phyloP scores from a whole-genome alignment of 2,329 filamentous ascomycete species.

The Davidsoniella virescens region DNA sequence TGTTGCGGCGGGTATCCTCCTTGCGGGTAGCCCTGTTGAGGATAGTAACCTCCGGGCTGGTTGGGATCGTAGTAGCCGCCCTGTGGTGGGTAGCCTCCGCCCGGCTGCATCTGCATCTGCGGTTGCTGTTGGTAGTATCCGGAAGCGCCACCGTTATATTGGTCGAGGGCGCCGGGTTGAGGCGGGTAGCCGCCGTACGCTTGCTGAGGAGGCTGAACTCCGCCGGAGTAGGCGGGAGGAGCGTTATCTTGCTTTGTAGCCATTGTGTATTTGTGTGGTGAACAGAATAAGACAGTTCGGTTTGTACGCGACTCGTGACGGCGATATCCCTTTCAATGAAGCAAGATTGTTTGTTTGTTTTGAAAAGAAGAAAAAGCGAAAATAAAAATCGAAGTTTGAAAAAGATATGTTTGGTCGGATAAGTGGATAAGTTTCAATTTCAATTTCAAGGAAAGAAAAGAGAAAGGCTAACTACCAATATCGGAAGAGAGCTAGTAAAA shows the following conservation, averaged over 20 bases:
- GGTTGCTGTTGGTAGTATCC: slow-evolving; percentile 15
- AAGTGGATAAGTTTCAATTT: too few species aligned
- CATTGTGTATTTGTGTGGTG: background rate
- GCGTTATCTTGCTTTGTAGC: slow-evolving; percentile 15
- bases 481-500: too few species aligned
- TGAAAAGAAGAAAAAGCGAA: background rate
- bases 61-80: slow-evolving; percentile 16
- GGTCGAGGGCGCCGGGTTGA: slow-evolving; percentile 16
- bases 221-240: slow-evolving; percentile 32
- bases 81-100: slow-evolving; percentile 15
- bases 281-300: background rate
- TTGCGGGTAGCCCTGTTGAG: slow-evolving; percentile 14
- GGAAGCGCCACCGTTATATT: slow-evolving; percentile 7
- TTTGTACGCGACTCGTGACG: background rate
- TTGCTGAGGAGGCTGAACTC: slow-evolving; percentile 25
- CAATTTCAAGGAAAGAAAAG: too few species aligned
- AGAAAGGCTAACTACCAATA: too few species aligned
- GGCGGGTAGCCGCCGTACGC: slow-evolving; percentile 28
- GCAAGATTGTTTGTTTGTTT: background rate
- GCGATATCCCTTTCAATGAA: too few species aligned
- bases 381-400: background rate
- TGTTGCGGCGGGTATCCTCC: slow-evolving; percentile 18
- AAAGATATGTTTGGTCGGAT: background rate
- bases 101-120: background rate
- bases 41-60: slow-evolving; percentile 1